phyloP scores from a whole-genome alignment of 495 filamentous ascomycete genomes.

The Tuber aestivum region DNA sequence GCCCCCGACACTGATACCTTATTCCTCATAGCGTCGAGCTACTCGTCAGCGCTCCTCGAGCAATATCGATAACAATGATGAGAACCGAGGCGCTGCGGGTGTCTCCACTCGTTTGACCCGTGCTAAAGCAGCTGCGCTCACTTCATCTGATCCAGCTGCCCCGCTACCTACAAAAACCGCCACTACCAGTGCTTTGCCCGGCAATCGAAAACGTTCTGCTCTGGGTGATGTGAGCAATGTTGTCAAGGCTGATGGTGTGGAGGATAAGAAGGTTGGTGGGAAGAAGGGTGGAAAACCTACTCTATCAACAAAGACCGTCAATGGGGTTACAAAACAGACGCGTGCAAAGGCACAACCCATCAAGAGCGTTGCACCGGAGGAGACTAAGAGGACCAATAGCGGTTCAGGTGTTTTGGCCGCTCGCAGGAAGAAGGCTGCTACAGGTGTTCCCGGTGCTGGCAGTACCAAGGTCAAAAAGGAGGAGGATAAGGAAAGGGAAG shows the following conservation, averaged over 20 bases:
- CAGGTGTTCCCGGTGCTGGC: slow-evolving; percentile 13
- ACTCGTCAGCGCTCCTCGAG: slow-evolving; percentile 55
- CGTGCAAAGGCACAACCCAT: slow-evolving; percentile 37
- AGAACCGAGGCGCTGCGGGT: slow-evolving; percentile 57
- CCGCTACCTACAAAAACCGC: slow-evolving; percentile 62
- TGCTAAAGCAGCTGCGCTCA: slow-evolving; percentile 68
- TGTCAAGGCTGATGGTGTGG: slow-evolving; percentile 61
- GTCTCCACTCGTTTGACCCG: slow-evolving; percentile 73
- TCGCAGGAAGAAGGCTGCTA: slow-evolving; percentile 37
- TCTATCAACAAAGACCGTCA: slow-evolving; percentile 44
- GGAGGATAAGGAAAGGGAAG: slow-evolving; percentile 29
- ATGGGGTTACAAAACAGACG: slow-evolving; percentile 37
- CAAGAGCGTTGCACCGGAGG: slow-evolving; percentile 35
- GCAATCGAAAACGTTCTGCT: slow-evolving; percentile 62
- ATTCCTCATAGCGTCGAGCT: slow-evolving; percentile 43
- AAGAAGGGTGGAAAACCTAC: slow-evolving; percentile 52
- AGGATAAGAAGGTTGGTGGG: slow-evolving; percentile 51
- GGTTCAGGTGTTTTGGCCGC: slow-evolving; percentile 40
- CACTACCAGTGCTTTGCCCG: slow-evolving; percentile 46
- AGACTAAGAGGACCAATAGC: slow-evolving; percentile 34
- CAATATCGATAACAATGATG: slow-evolving; percentile 85
- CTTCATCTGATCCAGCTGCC: slow-evolving; percentile 65
- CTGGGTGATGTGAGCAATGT: slow-evolving; percentile 96
- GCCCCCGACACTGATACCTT: slow-evolving; percentile 31
- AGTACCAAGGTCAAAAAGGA: slow-evolving; percentile 37